Evolutionary conservation across 768 basidiomycete species (phyloP), one percentile per base, ranked within the genome.

Genomic region (Termitomyces sp.): DNA sequence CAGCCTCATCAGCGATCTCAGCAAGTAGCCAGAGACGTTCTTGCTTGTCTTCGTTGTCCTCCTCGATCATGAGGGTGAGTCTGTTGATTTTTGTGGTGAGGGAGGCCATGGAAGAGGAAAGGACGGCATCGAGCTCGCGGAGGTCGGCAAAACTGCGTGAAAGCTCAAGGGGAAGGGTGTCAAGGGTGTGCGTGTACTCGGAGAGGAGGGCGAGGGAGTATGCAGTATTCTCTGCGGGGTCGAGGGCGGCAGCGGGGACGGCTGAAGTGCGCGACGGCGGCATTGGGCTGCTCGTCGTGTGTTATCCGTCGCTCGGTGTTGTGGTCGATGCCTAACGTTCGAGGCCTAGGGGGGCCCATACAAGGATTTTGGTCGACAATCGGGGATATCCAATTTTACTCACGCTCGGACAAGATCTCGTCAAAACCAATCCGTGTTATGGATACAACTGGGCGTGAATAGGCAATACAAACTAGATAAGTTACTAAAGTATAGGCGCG

Each of bases 121-220:
- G 84, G 58, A 99, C 97, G 57, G 96, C 97, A 72, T 98, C 97
- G 74, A 99, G 91, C 76, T 99, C 97, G 62, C 95, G 91, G 54
- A 99, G 85, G 80, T 99, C 97, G 12, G 90, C 92, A 72, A 97
- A 92, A 73, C 87, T 88, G 72, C 93, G 87, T 13, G 96, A 96
- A 72, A 99, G 87, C 74, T 97, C 94, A 62, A 91, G 82, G 58
- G 96, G 96, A 56, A 98, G 84, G 22, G 94, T 83, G 76, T 97
- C 95, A 71, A 98, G 88, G 27, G 89, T 87, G 72, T 98, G 94
- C 16, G 87, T 87, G 77, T 93, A 94, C 71, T 95, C 92, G 57
- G 83, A 79, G 65, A 94, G 84, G 58, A 92, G 79, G 42, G 83
- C 70, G 61, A 91, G 82, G 8, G 87, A 78, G 73, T 88, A 85